Conservation (phyloP, 2,329 filamentous ascomycete species). For the Pyrenophora seminiperda region DNA sequence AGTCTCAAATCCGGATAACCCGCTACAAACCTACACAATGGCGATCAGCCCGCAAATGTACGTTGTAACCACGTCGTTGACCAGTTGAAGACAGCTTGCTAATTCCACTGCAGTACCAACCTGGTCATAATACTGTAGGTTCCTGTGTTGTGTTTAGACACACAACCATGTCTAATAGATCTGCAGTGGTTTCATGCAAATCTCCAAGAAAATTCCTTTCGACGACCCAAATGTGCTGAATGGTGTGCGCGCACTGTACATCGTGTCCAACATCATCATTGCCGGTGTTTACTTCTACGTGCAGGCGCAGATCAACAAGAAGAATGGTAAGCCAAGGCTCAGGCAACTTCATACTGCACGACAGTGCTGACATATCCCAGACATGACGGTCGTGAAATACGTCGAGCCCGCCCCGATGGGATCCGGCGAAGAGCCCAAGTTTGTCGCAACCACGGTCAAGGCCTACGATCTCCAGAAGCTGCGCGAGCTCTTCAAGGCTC, state of each 20-base stretch:
- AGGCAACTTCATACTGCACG: background rate
- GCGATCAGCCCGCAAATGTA: constrained; percentile 48
- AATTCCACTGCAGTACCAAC: constrained; percentile 40
- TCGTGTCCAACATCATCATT: constrained; percentile 81
- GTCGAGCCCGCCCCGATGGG: constrained; percentile 95
- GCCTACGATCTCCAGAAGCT: constrained; percentile 92
- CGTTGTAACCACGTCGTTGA: constrained; percentile 11
- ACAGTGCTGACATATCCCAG: constrained; percentile 56
- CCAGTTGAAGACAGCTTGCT: constrained; percentile 25
- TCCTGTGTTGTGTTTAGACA: background rate
- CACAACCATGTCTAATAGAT: constrained; percentile 12
- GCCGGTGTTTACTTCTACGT: constrained; percentile 83
- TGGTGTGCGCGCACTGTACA: constrained; percentile 67
- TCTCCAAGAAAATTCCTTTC: constrained; percentile 93
- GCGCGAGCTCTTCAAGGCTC: constrained; percentile 81
- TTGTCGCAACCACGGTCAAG: constrained; percentile 94
- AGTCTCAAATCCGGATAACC: background rate
- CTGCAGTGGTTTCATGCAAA: constrained; percentile 82
- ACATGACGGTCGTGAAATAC: constrained; percentile 97
- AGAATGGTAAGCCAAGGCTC: constrained; percentile 76
- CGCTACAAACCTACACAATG: constrained; percentile 30
- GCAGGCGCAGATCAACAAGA: constrained; percentile 84
- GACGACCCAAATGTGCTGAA: constrained; percentile 78
- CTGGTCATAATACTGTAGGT: constrained; percentile 48
- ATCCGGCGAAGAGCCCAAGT: constrained; percentile 90